These are phyloP conservation scores for Fusarium sp. DNA, from an alignment of 2,329 filamentous ascomycete genomes.

Conservation along the genomic window DNA sequence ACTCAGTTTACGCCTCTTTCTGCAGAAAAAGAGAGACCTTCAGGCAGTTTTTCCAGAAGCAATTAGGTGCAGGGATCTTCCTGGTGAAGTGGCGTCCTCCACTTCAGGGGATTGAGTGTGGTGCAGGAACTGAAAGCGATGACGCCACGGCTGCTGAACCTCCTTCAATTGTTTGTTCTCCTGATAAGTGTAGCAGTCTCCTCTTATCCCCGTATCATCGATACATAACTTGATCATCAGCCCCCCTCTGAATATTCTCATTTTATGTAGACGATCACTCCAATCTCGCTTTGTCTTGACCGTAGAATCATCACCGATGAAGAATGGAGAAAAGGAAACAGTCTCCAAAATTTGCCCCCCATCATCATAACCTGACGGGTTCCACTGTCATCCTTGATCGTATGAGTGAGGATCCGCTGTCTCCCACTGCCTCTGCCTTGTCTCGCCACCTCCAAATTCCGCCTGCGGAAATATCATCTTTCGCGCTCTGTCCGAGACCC, in stretches of 20 bases:
- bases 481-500: not conserved
- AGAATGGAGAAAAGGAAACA: not conserved
- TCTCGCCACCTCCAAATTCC: conserved; percentile 24
- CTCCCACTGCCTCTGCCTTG: not conserved
- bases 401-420: conserved; percentile 23
- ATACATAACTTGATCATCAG: fast-evolving
- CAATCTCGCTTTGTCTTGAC: not conserved
- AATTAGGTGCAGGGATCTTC: conserved; percentile 1
- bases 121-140: conserved; percentile 19
- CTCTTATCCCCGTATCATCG: not conserved
- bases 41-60: conserved; percentile 19
- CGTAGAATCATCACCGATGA: not conserved
- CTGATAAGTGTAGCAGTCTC: not conserved
- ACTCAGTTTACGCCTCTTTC: not conserved
- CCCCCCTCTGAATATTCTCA: not conserved
- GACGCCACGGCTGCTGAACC: conserved; percentile 8
- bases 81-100: not conserved
- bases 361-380: conserved; percentile 22
- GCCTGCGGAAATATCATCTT: conserved; percentile 13
- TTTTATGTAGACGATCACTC: not conserved
- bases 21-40: not conserved
- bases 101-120: conserved; percentile 7
- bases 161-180: not conserved
- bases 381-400: conserved; percentile 29
- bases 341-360: conserved; percentile 16